These are phyloP conservation scores for Exophiala viscosa DNA, from an alignment of 2,329 filamentous ascomycete species.

Conservation along the genomic window DNA sequence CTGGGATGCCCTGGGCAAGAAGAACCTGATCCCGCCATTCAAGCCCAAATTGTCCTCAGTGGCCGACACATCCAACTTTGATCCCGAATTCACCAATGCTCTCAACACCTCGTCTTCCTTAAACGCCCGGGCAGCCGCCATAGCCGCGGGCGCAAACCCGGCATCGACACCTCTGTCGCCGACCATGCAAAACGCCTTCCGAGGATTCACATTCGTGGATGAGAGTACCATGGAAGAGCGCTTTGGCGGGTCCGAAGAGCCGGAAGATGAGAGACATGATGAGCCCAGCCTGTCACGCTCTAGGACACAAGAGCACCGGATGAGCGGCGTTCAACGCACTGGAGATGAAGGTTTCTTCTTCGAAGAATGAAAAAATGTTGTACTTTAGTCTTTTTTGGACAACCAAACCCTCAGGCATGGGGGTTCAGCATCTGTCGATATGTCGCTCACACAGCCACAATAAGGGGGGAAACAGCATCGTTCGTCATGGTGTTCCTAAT, in stretches of 20 bases:
- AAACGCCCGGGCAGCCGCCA: constrained; percentile 82
- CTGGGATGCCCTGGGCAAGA: constrained; percentile 82
- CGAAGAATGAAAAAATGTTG: constrained; percentile 20
- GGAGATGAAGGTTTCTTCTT: constrained; percentile 29
- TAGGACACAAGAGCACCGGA: constrained; percentile 34
- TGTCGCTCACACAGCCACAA: background rate
- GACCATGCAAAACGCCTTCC: constrained; percentile 95
- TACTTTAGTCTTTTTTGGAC: no score
- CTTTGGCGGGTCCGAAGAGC: constrained; percentile 50
- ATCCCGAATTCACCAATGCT: constrained; percentile 96
- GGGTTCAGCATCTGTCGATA: constrained; percentile 1
- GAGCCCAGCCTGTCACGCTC: constrained; percentile 21
- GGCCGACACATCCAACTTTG: constrained; percentile 95
- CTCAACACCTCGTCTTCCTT: constrained; percentile 80
- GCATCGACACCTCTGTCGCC: constrained; percentile 90
- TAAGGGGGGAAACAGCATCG: no score
- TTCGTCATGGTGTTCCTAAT: no score
- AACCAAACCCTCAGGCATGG: constrained; percentile 3
- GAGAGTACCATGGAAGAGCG: constrained; percentile 91
- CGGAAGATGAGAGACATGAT: constrained; percentile 33
- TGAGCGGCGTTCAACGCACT: constrained; percentile 43
- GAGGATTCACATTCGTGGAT: constrained; percentile 98
- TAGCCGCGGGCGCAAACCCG: constrained; percentile 75
- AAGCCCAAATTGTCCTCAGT: constrained; percentile 96
- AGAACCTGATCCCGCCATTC: constrained; percentile 92